A percentile compares a stretch with the other conserved stretches of the same genome.
Evolutionary conservation across 176 grass and related monocot species (phyloP).

Genomic region (Dendrocalamus sinicus): DNA sequence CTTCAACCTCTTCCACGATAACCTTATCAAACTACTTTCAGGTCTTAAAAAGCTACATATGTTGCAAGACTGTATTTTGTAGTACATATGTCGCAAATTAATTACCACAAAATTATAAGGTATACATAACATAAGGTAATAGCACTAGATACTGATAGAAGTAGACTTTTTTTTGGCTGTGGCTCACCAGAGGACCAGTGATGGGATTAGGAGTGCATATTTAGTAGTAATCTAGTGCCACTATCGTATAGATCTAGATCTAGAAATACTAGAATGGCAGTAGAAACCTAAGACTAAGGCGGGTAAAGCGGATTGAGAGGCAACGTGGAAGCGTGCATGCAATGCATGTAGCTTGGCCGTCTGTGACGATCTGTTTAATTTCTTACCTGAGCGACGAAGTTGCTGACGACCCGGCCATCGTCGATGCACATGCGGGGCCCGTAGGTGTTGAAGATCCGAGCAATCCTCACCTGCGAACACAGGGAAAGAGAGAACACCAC

Average conservation of each 20-base stretch:
- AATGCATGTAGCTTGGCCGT: neutral
- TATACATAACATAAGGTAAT: neutral
- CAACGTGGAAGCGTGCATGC: slow-evolving; percentile 11
- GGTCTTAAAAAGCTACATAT: neutral
- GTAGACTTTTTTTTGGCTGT: neutral
- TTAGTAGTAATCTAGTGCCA: neutral
- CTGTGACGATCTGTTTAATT: neutral
- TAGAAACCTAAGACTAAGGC: neutral
- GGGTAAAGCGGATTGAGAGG: neutral
- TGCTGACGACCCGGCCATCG: slow-evolving; percentile 96
- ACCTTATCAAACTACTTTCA: neutral
- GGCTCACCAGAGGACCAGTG: neutral
- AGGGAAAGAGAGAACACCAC: neutral
- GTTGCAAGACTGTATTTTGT: neutral
- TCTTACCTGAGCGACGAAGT: slow-evolving; percentile 90
- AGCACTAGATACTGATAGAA: neutral
- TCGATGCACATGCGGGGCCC: slow-evolving; percentile 97
- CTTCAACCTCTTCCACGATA: neutral
- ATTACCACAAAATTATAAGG: neutral
- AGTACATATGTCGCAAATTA: neutral
- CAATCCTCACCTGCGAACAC: slow-evolving; percentile 75
- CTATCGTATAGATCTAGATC: slow-evolving; percentile 29
- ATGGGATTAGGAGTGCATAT: neutral
- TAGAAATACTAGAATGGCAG: neutral
- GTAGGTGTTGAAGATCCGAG: slow-evolving; percentile 97